Evolutionary conservation across 202 grass and related monocot species (phyloP), one percentile per base, ranked within the genome.

Genomic region (Sporobolus alterniflorus): DNA sequence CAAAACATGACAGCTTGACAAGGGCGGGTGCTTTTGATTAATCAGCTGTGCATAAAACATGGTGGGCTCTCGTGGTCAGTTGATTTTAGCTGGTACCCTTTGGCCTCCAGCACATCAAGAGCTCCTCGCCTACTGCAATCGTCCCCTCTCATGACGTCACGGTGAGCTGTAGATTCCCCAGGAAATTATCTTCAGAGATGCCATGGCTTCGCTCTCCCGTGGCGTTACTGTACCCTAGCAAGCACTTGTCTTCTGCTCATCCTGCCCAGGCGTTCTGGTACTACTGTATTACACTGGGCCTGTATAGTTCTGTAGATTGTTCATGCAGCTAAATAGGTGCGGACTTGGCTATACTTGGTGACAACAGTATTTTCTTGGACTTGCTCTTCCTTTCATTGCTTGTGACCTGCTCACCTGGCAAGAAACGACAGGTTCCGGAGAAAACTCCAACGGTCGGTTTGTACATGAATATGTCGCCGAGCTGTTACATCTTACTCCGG

Each of bases 21-120:
- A 33, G 66, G 50, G 62, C 68, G 25, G 34, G 83, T 82, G 73
- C 88, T 86, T n/a, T n/a, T 82, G 40, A 82, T 69, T 39, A 8
- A 74, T 80, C 43, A 47, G 82, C 49, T 34, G 42, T 44, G 31
- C 63, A n/a, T 40, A 34, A 79, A 77, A 61, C 67, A 68, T 90
- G 67, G 60, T 82, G 77, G 63, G 76, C 43, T 80, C 81, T 44
- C 60, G 47, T 54, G 50, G 6, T 57, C 60, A 40, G 82, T 69
- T 89, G 62, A 70, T 31, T 88, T 67, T 31, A 54, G 64, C 71
- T 61, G 78, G 67, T 78, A 73, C 82, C 88, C 65, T 60, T 78
- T 78, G 72, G 79, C 78, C 79, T 64, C 82, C 48, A 76, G 71
- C 73, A 76, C 83, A 65, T 78, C 59, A 82, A 73, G 85, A 73